These are phyloP conservation scores for Amylostereum areolatum DNA, from an alignment of 1,284 basidiomycete genomes.

Conservation along the genomic window DNA sequence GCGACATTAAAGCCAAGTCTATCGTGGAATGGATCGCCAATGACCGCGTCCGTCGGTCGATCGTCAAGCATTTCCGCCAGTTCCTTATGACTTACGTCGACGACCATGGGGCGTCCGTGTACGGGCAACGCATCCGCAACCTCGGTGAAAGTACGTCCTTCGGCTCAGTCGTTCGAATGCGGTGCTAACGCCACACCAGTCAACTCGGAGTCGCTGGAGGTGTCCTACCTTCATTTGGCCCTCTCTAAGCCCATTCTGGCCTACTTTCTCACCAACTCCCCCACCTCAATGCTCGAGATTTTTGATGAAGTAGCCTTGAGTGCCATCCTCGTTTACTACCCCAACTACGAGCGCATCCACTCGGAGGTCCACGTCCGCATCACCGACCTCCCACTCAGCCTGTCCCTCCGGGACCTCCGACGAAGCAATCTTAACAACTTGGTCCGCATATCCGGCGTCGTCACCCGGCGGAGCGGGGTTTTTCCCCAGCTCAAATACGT, in stretches of 20 bases:
- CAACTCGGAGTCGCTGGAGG: conserved; percentile 96
- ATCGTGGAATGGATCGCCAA: conserved; percentile 97
- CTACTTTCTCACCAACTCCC: conserved; percentile 95
- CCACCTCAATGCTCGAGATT: conserved; percentile 86
- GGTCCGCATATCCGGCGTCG: conserved; percentile 95
- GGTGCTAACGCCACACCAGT: conserved; percentile 37
- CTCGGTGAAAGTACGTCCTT: conserved; percentile 84
- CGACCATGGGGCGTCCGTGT: conserved; percentile 86
- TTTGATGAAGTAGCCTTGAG: conserved; percentile 96
- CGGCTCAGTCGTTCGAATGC: not conserved
- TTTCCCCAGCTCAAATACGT: conserved; percentile 99
- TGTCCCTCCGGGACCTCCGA: conserved; percentile 89
- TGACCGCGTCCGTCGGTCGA: conserved; percentile 85
- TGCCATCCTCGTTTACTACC: conserved; percentile 94
- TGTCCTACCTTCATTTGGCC: conserved; percentile 91
- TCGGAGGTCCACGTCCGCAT: conserved; percentile 98
- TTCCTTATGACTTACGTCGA: conserved; percentile 97
- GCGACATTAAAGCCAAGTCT: conserved; percentile 95
- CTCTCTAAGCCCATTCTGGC: conserved; percentile 91
- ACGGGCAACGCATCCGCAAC: conserved; percentile 89
- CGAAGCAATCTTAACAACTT: conserved; percentile 92
- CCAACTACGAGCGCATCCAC: conserved; percentile 94
- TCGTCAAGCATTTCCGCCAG: conserved; percentile 89
- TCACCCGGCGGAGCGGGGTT: conserved; percentile 92
- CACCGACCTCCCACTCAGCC: conserved; percentile 86